Percentiles rank a stretch among this genome's conserved stretches.
phyloP scores from a whole-genome alignment of 257 asterid genomes.

The Primulina huaijiensis region DNA sequence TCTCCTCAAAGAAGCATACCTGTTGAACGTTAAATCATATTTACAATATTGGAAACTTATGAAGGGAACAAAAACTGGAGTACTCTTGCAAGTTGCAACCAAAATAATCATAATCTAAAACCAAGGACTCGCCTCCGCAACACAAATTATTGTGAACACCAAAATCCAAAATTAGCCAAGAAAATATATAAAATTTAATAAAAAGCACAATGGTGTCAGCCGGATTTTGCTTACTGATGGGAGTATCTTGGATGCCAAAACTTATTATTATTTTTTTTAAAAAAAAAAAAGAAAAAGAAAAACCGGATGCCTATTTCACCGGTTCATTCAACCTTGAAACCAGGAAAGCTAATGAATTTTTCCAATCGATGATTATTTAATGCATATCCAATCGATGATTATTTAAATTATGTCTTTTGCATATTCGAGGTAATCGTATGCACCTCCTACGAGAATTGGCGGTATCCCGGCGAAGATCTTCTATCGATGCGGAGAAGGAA shows the following conservation, averaged over 20 bases:
- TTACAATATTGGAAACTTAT: not conserved
- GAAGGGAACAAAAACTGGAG: not conserved
- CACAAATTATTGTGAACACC: not conserved
- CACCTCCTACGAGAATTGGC: slow-evolving; percentile 96
- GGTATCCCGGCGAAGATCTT: slow-evolving; percentile 81
- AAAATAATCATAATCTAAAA: slow-evolving; percentile 9
- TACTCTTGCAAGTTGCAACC: slow-evolving; percentile 1
- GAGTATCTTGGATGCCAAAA: too few relatives aligned
- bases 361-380: slow-evolving; percentile 4
- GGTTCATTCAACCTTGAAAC: not conserved
- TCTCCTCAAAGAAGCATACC: slow-evolving; percentile 88
- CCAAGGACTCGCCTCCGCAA: not conserved
- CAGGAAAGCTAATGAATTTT: not conserved
- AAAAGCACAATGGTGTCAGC: slow-evolving; percentile 10
- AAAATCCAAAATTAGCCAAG: not conserved
- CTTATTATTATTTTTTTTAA: too few relatives aligned
- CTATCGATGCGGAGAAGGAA: slow-evolving; percentile 58
- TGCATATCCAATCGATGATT: not conserved
- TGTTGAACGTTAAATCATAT: slow-evolving; percentile 24
- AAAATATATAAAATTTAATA: not conserved
- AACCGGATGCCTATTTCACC: not conserved
- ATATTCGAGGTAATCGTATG: slow-evolving; percentile 6
- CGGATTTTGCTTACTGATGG: too few relatives aligned
- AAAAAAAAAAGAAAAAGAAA: too few relatives aligned
- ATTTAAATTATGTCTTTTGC: not conserved